Evolutionary conservation across 805 yeast species (phyloP).

Genomic region (Saturnispora gosingensis): DNA sequence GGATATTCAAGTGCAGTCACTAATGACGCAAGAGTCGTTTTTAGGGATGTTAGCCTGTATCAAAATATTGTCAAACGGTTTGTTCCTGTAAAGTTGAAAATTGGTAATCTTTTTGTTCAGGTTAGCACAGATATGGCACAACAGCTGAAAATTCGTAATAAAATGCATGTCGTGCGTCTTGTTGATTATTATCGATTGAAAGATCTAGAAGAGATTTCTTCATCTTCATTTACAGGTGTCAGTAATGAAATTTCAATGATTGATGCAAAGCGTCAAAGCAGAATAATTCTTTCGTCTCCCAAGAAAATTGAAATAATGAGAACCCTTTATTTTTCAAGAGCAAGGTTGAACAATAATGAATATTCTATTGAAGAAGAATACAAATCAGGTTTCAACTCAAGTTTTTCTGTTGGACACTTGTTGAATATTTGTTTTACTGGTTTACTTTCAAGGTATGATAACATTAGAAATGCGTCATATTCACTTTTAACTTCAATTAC

Average conservation of each 20-base stretch:
- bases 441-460: constrained; percentile 47
- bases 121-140: constrained; percentile 37
- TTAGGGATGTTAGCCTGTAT: constrained; percentile 44
- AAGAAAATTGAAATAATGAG: constrained; percentile 60
- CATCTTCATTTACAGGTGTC: constrained; percentile 37
- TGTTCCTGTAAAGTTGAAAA: constrained; percentile 51
- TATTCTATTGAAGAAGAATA: constrained; percentile 23
- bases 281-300: constrained; percentile 36
- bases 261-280: constrained; percentile 27
- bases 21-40: constrained; percentile 42
- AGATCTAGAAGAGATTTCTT: constrained; percentile 32
- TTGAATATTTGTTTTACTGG: constrained; percentile 62
- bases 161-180: constrained; percentile 28
- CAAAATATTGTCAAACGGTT: constrained; percentile 40
- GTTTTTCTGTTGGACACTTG: constrained; percentile 41
- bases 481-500: constrained; percentile 53
- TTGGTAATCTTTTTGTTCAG: constrained; percentile 65
- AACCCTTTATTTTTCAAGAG: constrained; percentile 57
- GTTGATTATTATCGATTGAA: constrained; percentile 37
- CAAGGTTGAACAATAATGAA: constrained; percentile 28
- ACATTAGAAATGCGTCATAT: constrained; percentile 56
- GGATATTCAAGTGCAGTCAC: constrained; percentile 33
- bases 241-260: constrained; percentile 41
- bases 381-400: constrained; percentile 28
- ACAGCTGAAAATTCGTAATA: constrained; percentile 30